Evolutionary conservation across 2,329 filamentous ascomycete species (phyloP).

Genomic region (Dryadomyces quercivorus): DNA sequence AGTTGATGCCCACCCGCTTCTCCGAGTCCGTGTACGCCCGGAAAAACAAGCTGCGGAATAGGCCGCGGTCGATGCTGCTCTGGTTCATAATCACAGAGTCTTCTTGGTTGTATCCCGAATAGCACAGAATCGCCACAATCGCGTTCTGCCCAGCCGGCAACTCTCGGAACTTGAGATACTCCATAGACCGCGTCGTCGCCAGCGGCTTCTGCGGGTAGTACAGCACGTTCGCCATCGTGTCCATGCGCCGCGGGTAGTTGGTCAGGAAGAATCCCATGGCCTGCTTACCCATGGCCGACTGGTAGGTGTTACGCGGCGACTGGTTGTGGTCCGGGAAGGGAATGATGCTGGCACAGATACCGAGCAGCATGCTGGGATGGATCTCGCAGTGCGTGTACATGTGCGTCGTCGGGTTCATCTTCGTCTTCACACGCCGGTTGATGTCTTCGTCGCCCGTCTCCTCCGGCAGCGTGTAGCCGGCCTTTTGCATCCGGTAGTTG

Average conservation of each 20-base stretch:
- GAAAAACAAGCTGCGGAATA: constrained; percentile 97
- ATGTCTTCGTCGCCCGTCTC: constrained; percentile 57
- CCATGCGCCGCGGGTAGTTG: constrained; percentile 94
- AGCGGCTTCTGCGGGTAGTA: constrained; percentile 98
- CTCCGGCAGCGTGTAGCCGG: constrained; percentile 21
- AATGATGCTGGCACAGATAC: constrained; percentile 98
- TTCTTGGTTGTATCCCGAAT: constrained; percentile 99
- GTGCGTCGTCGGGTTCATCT: constrained; percentile 75
- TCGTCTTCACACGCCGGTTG: constrained; percentile 79
- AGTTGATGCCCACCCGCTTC: constrained; percentile 87
- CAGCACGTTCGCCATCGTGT: constrained; percentile 98
- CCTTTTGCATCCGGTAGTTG: constrained; percentile 55
- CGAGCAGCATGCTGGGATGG: constrained; percentile 96
- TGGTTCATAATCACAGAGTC: constrained; percentile 99
- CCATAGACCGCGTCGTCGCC: constrained; percentile 94
- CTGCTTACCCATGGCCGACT: constrained; percentile 99
- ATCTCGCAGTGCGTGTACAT: constrained; percentile 98
- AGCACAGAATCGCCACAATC: constrained; percentile 94
- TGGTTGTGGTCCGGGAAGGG: constrained; percentile 99
- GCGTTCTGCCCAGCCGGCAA: constrained; percentile 94
- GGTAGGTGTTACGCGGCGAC: constrained; percentile 97
- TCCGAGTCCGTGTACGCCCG: constrained; percentile 94
- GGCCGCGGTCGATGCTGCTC: constrained; percentile 91
- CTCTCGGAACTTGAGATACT: constrained; percentile 96
- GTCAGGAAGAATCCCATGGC: constrained; percentile 99